Evolutionary conservation across 805 yeast species (phyloP).

Genomic region (Candida methanosorbosa): DNA sequence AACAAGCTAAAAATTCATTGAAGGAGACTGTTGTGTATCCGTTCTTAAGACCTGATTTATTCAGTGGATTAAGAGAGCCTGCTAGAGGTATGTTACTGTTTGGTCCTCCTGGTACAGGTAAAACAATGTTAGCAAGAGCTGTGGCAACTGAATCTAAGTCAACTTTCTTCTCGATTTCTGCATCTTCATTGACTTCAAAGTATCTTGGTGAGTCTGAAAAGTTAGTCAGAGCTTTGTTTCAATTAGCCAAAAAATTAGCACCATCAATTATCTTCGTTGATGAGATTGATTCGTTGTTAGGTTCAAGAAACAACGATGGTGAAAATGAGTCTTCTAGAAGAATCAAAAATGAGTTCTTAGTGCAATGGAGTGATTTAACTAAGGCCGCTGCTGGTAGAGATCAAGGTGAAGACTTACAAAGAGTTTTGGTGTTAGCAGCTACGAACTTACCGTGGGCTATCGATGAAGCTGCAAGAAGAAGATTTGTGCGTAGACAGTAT

Average conservation of each 20-base stretch:
- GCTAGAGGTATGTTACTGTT: conserved; percentile 92
- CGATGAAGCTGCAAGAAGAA: conserved; percentile 92
- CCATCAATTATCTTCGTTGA: conserved; percentile 94
- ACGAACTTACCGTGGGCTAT: conserved; percentile 96
- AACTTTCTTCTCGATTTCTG: conserved; percentile 85
- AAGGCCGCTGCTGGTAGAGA: conserved; percentile 78
- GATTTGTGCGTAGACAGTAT: conserved; percentile 87
- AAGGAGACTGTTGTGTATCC: conserved; percentile 97
- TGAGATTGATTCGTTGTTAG: conserved; percentile 86
- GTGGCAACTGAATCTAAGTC: conserved; percentile 94
- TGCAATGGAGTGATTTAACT: conserved; percentile 91
- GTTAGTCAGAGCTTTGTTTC: conserved; percentile 79
- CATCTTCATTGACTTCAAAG: conserved; percentile 82
- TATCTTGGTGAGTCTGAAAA: conserved; percentile 92
- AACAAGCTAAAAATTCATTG: conserved; percentile 76
- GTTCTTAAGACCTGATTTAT: conserved; percentile 85
- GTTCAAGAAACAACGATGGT: conserved; percentile 64
- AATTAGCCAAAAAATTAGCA: conserved; percentile 73
- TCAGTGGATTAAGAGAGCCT: conserved; percentile 86
- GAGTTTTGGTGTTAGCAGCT: conserved; percentile 89
- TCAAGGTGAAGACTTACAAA: conserved; percentile 37
- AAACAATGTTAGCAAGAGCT: conserved; percentile 94
- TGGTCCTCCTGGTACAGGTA: conserved; percentile 99
- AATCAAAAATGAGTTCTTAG: conserved; percentile 85
- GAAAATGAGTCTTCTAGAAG: conserved; percentile 81